Conservation (phyloP, 352 stramenopile genomes). For the Phytopythium cucurbitacearum region DNA sequence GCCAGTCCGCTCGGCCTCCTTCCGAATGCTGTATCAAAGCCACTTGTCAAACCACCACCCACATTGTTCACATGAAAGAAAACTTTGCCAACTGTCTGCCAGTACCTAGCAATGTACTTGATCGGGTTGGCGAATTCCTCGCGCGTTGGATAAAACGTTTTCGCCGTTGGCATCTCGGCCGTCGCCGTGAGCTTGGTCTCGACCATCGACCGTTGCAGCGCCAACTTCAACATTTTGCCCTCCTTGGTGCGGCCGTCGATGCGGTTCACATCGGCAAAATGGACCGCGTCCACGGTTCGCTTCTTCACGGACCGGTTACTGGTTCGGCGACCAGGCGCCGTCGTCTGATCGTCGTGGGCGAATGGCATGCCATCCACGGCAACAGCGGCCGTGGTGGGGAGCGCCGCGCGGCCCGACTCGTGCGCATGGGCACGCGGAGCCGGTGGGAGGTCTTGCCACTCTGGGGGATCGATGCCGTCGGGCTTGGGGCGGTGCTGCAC, state of each 20-base stretch:
- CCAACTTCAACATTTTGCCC: slow-evolving; percentile 65
- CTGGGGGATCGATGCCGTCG: too few species aligned
- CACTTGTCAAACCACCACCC: background rate
- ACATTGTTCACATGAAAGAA: background rate
- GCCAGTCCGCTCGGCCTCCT: slow-evolving; percentile 62
- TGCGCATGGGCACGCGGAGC: too few species aligned
- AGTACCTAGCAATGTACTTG: slow-evolving; percentile 81
- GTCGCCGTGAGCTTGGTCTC: slow-evolving; percentile 41
- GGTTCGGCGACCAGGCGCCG: background rate
- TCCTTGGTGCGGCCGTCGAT: slow-evolving; percentile 19
- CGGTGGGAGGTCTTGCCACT: too few species aligned
- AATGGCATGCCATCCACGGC: too few species aligned
- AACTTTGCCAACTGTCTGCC: background rate
- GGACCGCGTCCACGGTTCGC: slow-evolving; percentile 22
- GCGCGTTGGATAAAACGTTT: slow-evolving; percentile 75
- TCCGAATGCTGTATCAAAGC: slow-evolving; percentile 42
- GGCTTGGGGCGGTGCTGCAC: too few species aligned
- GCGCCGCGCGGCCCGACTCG: too few species aligned
- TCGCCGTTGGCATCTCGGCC: slow-evolving; percentile 25
- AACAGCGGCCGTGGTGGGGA: too few species aligned
- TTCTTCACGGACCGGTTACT: slow-evolving; percentile 17
- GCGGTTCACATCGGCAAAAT: slow-evolving; percentile 18
- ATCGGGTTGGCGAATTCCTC: slow-evolving; percentile 88
- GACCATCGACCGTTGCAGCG: slow-evolving; percentile 40
- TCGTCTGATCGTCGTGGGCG: too few species aligned